phyloP scores from a whole-genome alignment of 441 rosid genomes.

The Erysimum cheiri region DNA sequence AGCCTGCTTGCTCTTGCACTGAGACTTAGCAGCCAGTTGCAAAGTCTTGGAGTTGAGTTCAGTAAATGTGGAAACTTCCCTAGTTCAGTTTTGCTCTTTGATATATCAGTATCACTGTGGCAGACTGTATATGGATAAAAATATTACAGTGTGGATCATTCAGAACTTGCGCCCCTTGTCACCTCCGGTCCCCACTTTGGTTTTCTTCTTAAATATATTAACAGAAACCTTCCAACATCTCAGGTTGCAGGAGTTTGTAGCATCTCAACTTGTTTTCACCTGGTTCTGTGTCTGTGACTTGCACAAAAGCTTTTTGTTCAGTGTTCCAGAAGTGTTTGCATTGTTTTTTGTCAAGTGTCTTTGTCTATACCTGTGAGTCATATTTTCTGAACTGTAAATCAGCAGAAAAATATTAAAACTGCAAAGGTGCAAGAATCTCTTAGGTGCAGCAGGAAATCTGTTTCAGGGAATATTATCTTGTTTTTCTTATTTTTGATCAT shows the following conservation, averaged over 20 bases:
- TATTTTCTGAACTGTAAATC: conserved; percentile 9
- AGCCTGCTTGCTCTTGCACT: conserved; percentile 28
- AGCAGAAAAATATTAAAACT: neutral
- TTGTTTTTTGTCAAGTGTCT: conserved; percentile 13
- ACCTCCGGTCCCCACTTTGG: neutral
- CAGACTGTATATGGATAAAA: conserved; percentile 42
- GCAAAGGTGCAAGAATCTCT: neutral
- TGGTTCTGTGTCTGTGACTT: conserved; percentile 21
- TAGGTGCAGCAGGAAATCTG: conserved; percentile 29
- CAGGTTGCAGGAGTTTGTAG: conserved; percentile 25
- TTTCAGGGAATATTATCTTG: conserved; percentile 21
- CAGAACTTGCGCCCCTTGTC: conserved; percentile 4
- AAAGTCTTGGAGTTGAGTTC: conserved; percentile 37
- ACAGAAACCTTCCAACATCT: conserved; percentile 28
- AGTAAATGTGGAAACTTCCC: conserved; percentile 24
- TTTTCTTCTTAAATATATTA: conserved; percentile 2
- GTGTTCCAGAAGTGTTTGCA: conserved; percentile 19
- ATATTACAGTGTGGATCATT: conserved; percentile 22
- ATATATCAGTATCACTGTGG: conserved; percentile 41
- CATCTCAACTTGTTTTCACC: conserved; percentile 15
- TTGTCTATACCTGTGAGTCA: conserved; percentile 21
- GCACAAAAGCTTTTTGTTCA: conserved; percentile 13
- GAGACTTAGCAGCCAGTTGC: conserved; percentile 44
- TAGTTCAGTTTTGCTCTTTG: conserved; percentile 43
- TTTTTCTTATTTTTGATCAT: conserved; percentile 20